Evolutionary conservation across 257 asterid genomes (phyloP).

Genomic region (Salvia miltiorrhiza): DNA sequence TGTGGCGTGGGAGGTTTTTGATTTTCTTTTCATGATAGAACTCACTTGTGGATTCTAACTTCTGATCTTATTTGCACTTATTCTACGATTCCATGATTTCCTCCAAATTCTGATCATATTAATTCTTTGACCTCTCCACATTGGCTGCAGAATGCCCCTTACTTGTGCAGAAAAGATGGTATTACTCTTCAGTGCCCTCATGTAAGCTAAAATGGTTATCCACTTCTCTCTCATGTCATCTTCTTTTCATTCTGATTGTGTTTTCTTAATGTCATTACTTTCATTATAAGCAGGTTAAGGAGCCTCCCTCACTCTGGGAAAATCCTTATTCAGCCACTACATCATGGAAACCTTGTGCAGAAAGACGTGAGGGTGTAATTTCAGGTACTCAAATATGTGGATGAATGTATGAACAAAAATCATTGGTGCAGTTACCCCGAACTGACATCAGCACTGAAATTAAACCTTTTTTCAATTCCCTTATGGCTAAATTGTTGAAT

Average conservation of each 20-base stretch:
- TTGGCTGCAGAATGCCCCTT: constrained; percentile 80
- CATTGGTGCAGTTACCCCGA: not conserved
- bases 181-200: constrained; percentile 87
- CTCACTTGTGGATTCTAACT: not conserved
- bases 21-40: not conserved
- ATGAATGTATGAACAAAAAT: not conserved
- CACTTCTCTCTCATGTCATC: constrained; percentile 4
- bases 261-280: constrained; percentile 8
- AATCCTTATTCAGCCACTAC: constrained; percentile 95
- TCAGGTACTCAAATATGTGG: constrained; percentile 49
- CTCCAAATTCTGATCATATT: constrained; percentile 6
- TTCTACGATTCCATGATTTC: not conserved
- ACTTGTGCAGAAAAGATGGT: constrained; percentile 89
- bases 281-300: constrained; percentile 66
- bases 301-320: constrained; percentile 90
- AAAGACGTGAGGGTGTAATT: constrained; percentile 59
- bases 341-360: constrained; percentile 98
- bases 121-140: constrained; percentile 1
- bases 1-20: not conserved
- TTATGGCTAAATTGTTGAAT: not conserved
- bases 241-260: constrained; percentile 9
- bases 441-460: not conserved
- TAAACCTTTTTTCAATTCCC: too few species aligned
- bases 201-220: constrained; percentile 39
- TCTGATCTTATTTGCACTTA: not conserved